Evolutionary conservation across 208 protist genomes (phyloP).

Genomic region (Crithidia expoeki): DNA sequence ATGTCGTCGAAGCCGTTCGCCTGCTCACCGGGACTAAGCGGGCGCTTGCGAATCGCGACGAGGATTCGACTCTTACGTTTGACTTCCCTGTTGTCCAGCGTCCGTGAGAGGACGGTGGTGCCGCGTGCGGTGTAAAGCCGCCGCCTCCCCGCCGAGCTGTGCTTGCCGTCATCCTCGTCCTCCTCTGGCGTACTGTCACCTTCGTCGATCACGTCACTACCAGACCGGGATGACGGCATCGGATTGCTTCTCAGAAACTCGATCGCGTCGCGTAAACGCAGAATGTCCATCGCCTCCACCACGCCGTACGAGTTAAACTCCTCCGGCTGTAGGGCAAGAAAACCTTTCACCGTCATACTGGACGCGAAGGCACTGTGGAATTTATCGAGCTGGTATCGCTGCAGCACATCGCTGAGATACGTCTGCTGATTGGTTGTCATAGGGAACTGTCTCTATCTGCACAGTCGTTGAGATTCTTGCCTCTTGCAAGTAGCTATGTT

Average conservation of each 20-base stretch:
- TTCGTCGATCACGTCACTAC: constrained; percentile 45
- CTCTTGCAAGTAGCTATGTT: no score
- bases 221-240: constrained; percentile 35
- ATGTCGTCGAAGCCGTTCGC: constrained; percentile 76
- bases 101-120: constrained; percentile 61
- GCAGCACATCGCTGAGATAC: constrained; percentile 33
- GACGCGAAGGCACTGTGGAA: constrained; percentile 25
- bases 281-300: constrained; percentile 36
- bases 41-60: constrained; percentile 91
- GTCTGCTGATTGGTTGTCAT: constrained; percentile 20
- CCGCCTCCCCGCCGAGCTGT: constrained; percentile 23
- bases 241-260: constrained; percentile 34
- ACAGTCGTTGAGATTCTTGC: no score
- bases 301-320: constrained; percentile 43
- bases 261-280: constrained; percentile 47
- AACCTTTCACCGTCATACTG: constrained; percentile 33
- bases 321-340: constrained; percentile 35
- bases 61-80: constrained; percentile 81
- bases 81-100: constrained; percentile 35
- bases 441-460: background rate
- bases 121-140: constrained; percentile 56
- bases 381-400: constrained; percentile 30
- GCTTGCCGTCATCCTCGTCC: constrained; percentile 25
- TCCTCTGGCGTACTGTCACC: constrained; percentile 17
- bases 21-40: constrained; percentile 71